Evolutionary conservation across 2,329 filamentous ascomycete genomes (phyloP), one percentile per base, ranked within the genome.

Genomic region (Cladosporium oxysporum): DNA sequence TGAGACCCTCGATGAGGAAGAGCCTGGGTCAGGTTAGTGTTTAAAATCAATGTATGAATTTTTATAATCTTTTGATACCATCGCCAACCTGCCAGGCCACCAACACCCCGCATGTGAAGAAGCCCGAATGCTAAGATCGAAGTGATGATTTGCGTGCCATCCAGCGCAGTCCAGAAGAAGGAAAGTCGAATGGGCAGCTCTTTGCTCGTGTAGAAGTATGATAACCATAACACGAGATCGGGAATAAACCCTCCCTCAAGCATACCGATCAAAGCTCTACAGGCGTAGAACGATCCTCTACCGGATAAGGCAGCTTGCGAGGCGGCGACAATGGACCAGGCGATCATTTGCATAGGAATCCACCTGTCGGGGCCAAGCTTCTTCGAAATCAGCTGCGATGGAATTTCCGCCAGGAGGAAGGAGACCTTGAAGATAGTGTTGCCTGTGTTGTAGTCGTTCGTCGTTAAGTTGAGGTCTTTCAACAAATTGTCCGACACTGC

Each of bases 351-450:
- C 3, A 65, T 73, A 0, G 76, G 77, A 23, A 78, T 78, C 75
- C 76, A 79, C 49, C 76, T 70, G 68, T 84, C 82, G 0, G 83
- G 81, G 11, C 83, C 83, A 8, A 85, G 70, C 62, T 82, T 82
- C 74, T 85, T 85, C 64, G 81, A 83, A 60, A 85, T 75, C 3
- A 85, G 73, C 18, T 82, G 81, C 58, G 81, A 83, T 3, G 83
- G 83, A 0, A 85, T 72, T 53, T 84, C 83, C 5, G 83, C 82
- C 0, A 31, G 78, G 76, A 58, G 60, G 63, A 84, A 85, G 0
- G 76, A 76, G 0, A 81, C 73, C 0, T 79, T 73, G 63, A 82
- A 82, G 58, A 83, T 82, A 71, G 80, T 70, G 31, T 73, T 69
- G 5, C 73, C 71, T 23, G 62, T 68, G 71, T 82, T 82, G 71